Evolutionary conservation across 1,139 yeast genomes (phyloP).

Genomic region (Geotrichum citri-aurantii): DNA sequence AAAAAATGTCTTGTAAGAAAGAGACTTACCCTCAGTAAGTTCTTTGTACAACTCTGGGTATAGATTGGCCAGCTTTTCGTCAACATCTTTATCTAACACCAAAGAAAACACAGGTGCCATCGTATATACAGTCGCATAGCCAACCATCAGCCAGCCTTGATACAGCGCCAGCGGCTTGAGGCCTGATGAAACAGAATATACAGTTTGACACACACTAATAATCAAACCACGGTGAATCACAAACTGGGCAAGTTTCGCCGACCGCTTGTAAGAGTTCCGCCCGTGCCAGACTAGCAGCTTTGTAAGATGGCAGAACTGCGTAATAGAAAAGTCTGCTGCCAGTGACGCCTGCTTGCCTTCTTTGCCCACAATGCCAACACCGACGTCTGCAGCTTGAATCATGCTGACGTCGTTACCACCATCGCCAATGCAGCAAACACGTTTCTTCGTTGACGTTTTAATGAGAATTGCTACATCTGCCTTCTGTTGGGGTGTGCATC

Average conservation of each 20-base stretch:
- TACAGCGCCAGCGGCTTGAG: slow-evolving; percentile 93
- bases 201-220: slow-evolving; percentile 94
- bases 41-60: slow-evolving; percentile 96
- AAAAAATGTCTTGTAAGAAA: slow-evolving; percentile 82
- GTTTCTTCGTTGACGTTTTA: slow-evolving; percentile 68
- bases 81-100: slow-evolving; percentile 87
- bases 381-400: slow-evolving; percentile 99
- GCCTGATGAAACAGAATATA: slow-evolving; percentile 74
- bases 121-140: slow-evolving; percentile 93
- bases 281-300: slow-evolving; percentile 96
- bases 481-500: slow-evolving; percentile 98
- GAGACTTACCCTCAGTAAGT: slow-evolving; percentile 77
- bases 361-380: slow-evolving; percentile 97
- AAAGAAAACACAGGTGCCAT: slow-evolving; percentile 98
- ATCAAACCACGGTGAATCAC: slow-evolving; percentile 93
- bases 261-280: slow-evolving; percentile 89
- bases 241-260: slow-evolving; percentile 92
- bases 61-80: slow-evolving; percentile 77
- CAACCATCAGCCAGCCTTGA: slow-evolving; percentile 98
- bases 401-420: slow-evolving; percentile 99
- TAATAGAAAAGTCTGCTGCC: slow-evolving; percentile 93
- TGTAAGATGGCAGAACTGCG: slow-evolving; percentile 85
- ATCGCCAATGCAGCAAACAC: slow-evolving; percentile 97
- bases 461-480: slow-evolving; percentile 89
- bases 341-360: slow-evolving; percentile 97